phyloP scores from a whole-genome alignment of 139 green algal species.

The Edaphochlamys debaryana region DNA sequence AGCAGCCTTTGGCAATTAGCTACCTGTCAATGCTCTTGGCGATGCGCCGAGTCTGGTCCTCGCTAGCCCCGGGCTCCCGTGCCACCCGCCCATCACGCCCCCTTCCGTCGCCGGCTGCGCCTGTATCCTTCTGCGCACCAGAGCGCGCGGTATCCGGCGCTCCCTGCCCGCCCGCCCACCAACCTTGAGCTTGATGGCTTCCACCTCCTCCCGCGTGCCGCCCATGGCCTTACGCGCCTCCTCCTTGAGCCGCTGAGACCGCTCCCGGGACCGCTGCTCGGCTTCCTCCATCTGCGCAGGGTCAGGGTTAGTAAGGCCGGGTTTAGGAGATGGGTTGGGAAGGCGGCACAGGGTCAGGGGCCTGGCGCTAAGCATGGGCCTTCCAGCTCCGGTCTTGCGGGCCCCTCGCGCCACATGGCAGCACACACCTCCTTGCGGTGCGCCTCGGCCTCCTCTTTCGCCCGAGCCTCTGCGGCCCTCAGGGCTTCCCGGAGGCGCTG shows the following conservation, averaged over 20 bases:
- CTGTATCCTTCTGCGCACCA: background rate
- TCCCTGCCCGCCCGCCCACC: background rate
- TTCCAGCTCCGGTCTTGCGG: no score
- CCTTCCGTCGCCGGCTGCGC: background rate
- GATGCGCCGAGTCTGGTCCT: background rate
- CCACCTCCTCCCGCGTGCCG: no score
- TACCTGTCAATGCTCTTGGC: background rate
- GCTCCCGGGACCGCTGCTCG: background rate
- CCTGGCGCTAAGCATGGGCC: no score
- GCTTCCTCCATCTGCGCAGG: background rate
- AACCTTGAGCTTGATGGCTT: no score
- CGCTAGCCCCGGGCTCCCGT: no score
- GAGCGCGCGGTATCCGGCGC: background rate
- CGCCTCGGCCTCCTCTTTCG: no score
- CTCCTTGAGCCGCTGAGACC: background rate
- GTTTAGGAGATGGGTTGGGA: no score
- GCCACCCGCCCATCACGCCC: background rate
- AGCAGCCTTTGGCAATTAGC: background rate
- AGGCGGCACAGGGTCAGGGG: no score
- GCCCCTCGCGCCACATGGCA: no score
- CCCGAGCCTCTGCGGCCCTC: background rate
- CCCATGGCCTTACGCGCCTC: background rate
- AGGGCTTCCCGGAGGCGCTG: slow-evolving; percentile 8
- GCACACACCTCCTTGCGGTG: no score
- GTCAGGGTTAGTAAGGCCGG: no score